Evolutionary conservation across 495 filamentous ascomycete genomes (phyloP), one percentile per base, ranked within the genome.

Genomic region (Parmelia sp.): DNA sequence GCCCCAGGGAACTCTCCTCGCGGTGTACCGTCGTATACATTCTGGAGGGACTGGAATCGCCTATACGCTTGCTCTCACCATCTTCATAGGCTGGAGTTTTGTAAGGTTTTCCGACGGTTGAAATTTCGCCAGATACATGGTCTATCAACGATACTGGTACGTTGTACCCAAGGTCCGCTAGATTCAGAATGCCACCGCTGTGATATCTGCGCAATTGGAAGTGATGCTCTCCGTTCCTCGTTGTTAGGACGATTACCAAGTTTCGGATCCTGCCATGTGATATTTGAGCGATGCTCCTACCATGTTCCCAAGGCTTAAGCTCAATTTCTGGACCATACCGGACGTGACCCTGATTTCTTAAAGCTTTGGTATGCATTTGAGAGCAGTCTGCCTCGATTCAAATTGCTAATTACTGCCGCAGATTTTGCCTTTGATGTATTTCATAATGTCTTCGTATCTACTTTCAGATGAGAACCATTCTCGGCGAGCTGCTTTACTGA

Each of bases 321-420:
- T 23, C 37, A 45, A 11, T 23, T 31, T 17, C 5, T 25, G 51
- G 51, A 29, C 33, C 15, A 8, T 15, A 29, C 23, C 15, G 39
- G 39, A 57, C 19, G 21, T 4, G 25, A 25, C 7, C 21, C 31
- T 10, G 5, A n/a, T 56, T 55, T 63, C 7, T 37, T 40, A 39
- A 23, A 42, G 33, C 27, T 19, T 33, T 57, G 61, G 61, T 63
- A 63, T 36, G 61, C 61, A 53, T 36, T 35, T 15, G 39, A 33
- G 14, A 21, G 33, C 5, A 56, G 12, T 42, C 12, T 63, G 21
- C 19, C 36, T 35, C 29, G 12, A 21, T 23, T n/a, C 17, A n/a
- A 39, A 14, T 19, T 33, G 14, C 61, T 63, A 17, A 63, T 47
- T 7, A 35, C 23, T 15, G 4, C 6, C 29, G 23, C 17, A 55